Evolutionary conservation across 306 rosid genomes (phyloP), one percentile per base, ranked within the genome.

Genomic region (Gillenia trifoliata): DNA sequence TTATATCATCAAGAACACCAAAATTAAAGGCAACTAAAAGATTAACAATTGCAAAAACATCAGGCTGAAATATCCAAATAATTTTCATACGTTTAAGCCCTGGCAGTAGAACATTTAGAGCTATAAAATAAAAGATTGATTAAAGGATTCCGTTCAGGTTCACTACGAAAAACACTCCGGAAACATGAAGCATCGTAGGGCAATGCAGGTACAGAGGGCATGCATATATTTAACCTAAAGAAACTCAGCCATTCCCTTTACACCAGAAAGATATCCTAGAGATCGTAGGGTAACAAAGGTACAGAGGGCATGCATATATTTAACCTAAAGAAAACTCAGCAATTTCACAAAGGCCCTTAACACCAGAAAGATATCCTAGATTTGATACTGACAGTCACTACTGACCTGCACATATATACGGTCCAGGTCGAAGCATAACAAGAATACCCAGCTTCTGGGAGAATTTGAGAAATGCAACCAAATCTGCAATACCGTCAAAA

Each of bases 401-500:
- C 84, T 76, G 72, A 90, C 97, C 98, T 86, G 76, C 96, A 68
- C 98, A 91, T 71, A 91, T 85, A 76, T 93, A 94, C 77, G 98
- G 98, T 64, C 98, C 98, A 8, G 96, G 71, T 75, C 98, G 84
- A 75, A 94, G 90, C 97, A 90, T 88, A 74, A 94, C 98, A 34
- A 86, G 80, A 30, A 94, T 81, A 74, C 76, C 87, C 20, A 82
- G 94, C 82, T 85, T 90, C 88, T 91, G 91, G 83, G 97, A 89
- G 70, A 88, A 93, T 68, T 88, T 87, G 71, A 94, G 84, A 87
- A 82, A 91, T 43, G 90, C 77, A 67, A 83, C 88, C 65, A 94
- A 75, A 85, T 94, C 83, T 26, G 95, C 96, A 75, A 94, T 77
- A 70, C 96, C 96, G 75, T 77, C 89, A 83, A 91, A 94, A 59